phyloP scores from a whole-genome alignment of 192 early-diverging fungal species.

The Umbelopsis isabellina region DNA sequence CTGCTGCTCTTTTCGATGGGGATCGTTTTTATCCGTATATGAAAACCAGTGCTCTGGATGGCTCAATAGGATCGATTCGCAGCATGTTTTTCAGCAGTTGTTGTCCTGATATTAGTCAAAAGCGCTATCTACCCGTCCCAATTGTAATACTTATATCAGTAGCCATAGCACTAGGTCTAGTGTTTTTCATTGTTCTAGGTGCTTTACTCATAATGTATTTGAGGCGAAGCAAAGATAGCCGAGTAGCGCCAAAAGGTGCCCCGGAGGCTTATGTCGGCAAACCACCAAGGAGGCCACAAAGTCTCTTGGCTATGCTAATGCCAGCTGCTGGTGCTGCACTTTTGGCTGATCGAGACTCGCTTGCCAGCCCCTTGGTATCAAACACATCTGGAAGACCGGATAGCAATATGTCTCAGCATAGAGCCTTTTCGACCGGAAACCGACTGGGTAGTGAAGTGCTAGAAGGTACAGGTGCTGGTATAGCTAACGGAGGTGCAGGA shows the following conservation, averaged over 20 bases:
- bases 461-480: neutral
- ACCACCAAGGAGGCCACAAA: slow-evolving; percentile 33
- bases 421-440: slow-evolving; percentile 2
- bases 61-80: slow-evolving; percentile 28
- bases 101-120: neutral
- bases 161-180: slow-evolving; percentile 65
- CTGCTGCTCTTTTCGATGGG: slow-evolving; percentile 55
- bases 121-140: slow-evolving; percentile 40
- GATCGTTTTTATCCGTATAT: slow-evolving; percentile 47
- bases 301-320: slow-evolving; percentile 33
- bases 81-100: slow-evolving; percentile 25
- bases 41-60: slow-evolving; percentile 39
- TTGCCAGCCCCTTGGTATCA: no score
- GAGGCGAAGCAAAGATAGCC: slow-evolving; percentile 29
- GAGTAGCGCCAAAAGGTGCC: slow-evolving; percentile 18
- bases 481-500: slow-evolving; percentile 10
- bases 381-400: neutral
- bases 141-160: slow-evolving; percentile 71
- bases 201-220: slow-evolving; percentile 56
- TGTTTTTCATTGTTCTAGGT: slow-evolving; percentile 64
- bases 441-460: neutral
- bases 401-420: slow-evolving; percentile 2
- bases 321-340: slow-evolving; percentile 20
- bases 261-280: slow-evolving; percentile 38
- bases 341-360: neutral